Base-by-base conservation (phyloP, 805 yeast genomes). In the Torulaspora gathmanii region DNA sequence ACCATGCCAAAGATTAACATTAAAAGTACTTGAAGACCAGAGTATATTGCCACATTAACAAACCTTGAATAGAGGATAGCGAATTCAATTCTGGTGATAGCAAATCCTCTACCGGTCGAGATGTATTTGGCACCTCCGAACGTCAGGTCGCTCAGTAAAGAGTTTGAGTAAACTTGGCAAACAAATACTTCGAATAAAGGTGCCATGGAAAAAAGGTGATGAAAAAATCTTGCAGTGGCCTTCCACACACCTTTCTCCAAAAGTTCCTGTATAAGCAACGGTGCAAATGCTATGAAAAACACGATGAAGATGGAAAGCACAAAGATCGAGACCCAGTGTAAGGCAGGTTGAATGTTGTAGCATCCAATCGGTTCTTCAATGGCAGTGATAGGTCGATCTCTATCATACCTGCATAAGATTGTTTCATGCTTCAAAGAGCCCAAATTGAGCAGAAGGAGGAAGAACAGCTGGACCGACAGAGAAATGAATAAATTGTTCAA, bases 141-240 rank as follows among this genome's bases (percentile, higher is more conserved):
- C 1, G 89, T 75, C 40, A 91, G 71, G 64, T 90, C 93, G 40
- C 79, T 78, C 37, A 79, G 68, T 54, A 91, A 70, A 0, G 96
- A 77, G 55, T 79, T 78, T 3, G 97, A 86, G 63, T 91, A 91
- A 7, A 90, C 83, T 65, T 90, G 96, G 63, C 97, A 88, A 7
- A 87, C 96, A 68, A 91, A 89, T 5, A 91, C 97, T 63, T 91
- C 98, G 67, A 91, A 91, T 43, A 90, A 68, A 2, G 97, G 97
- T 2, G 97, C 85, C 47, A 90, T 65, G 0, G 96, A 89, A 26
- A 78, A 61, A 45, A 91, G 72, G 58, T 91, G 98, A 62, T 77
- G 78, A n/a, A 77, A 61, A 40, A 90, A 76, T 51, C 97, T 73
- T 29, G 75, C 70, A 2, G 75, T 55, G 0, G 96, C 91, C 53